These are phyloP conservation scores for Vachellia collinsii DNA, from an alignment of 306 rosid species.

Conservation along the genomic window DNA sequence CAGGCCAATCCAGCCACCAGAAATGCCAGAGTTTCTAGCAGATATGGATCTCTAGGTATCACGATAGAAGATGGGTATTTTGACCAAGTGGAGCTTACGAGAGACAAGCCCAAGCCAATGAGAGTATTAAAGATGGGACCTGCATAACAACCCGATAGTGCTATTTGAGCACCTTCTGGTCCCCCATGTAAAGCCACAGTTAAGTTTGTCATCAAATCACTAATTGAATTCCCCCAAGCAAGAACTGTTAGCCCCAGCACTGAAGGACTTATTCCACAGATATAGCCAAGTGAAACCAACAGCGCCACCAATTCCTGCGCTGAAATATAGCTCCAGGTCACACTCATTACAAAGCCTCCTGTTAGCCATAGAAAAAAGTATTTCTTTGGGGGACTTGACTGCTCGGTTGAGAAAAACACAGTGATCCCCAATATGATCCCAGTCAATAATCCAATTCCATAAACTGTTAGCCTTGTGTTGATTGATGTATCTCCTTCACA, in stretches of 20 bases:
- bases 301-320: constrained; percentile 59
- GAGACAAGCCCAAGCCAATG: constrained; percentile 57
- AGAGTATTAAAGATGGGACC: constrained; percentile 58
- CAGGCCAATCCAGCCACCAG: constrained; percentile 51
- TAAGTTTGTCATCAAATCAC: constrained; percentile 53
- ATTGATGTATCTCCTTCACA: constrained; percentile 8
- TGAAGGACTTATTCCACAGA: constrained; percentile 79
- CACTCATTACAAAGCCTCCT: constrained; percentile 63
- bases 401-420: constrained; percentile 42
- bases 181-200: constrained; percentile 59
- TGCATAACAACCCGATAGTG: constrained; percentile 65
- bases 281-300: constrained; percentile 59
- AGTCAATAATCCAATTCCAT: constrained; percentile 46
- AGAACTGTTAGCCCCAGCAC: constrained; percentile 79
- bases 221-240: constrained; percentile 94
- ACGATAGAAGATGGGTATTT: constrained; percentile 45
- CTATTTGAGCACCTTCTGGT: constrained; percentile 54
- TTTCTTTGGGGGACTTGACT: constrained; percentile 48
- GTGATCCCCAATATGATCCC: constrained; percentile 43
- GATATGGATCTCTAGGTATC: constrained; percentile 54
- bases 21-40: constrained; percentile 54
- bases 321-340: constrained; percentile 59
- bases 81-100: constrained; percentile 44
- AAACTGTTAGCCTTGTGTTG: constrained; percentile 33
- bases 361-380: constrained; percentile 53